Base-by-base conservation (phyloP, 202 grass and related monocot species). In the Dendrocalamus latiflorus region DNA sequence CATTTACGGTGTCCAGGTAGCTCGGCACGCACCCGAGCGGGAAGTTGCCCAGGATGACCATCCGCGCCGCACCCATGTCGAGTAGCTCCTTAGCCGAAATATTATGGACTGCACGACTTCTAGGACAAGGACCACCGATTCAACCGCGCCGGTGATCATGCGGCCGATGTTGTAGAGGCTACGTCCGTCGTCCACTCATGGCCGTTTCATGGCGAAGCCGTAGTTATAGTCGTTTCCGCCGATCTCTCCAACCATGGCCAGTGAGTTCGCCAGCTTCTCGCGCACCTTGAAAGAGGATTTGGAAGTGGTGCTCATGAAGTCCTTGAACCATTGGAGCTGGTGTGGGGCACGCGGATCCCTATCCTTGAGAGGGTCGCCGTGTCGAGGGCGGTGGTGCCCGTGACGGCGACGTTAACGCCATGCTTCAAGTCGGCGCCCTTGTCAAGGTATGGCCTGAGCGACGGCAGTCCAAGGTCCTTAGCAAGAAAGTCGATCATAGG, bases 21-120 rank as follows among this genome's bases (percentile, higher is more conserved):
- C 82, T 70, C 14, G 88, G 83, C 4, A 88, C 74, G 25, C 91
- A 93, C 3, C 91, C 91, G 0, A 88, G 74, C 16, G 91, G 91
- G 20, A 90, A 74, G 45, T 88, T 86, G 6, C 85, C 91, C 5
- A 75, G 81, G n/a, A 86, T 75, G 28, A 86, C 75, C 58, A 90
- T 39, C 49, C 63, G 85, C 61, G 70, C 81, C 12, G 86, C 86
- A 3, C 86, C 89, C 48, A 88, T 84, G 37, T 86, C 80, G 21
- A 91, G 82, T 17, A 91, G 33, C 22, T 88, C 71, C 82, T 81
- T 72, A 0, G 80, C 50, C 3, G 72, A 25, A 42, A 0, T 11
- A 38, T 43, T 13, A 90, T n/a, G 57, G 73, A 11, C 0, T 56
- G 47, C 48, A 86, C 48, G 8, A 86, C 79, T 21, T 74, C 44